phyloP scores from a whole-genome alignment of 371 early-diverging fungal genomes.

The Basidiobolus meristosporus region DNA sequence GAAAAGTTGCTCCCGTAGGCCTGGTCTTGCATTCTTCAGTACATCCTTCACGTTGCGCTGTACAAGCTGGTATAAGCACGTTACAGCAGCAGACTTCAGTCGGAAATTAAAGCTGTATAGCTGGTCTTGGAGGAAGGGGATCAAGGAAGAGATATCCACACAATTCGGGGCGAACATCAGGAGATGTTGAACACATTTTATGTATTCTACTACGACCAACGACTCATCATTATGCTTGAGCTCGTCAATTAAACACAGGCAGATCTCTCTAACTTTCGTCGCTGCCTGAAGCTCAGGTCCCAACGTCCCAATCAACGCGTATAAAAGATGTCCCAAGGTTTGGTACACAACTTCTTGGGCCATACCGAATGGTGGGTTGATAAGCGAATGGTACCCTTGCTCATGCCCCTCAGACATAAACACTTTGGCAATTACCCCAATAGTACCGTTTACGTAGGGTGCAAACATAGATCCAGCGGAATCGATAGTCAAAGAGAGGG shows the following conservation, averaged over 20 bases:
- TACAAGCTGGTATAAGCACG: slow-evolving; percentile 65
- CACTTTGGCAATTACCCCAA: slow-evolving; percentile 66
- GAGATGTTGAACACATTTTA: slow-evolving; percentile 71
- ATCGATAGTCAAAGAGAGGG: slow-evolving; percentile 72
- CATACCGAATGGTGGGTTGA: slow-evolving; percentile 36
- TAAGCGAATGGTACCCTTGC: slow-evolving; percentile 33
- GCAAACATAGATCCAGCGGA: slow-evolving; percentile 85
- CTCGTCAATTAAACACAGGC: slow-evolving; percentile 55
- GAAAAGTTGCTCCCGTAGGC: slow-evolving; percentile 63
- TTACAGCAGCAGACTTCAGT: slow-evolving; percentile 30
- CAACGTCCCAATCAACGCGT: slow-evolving; percentile 71
- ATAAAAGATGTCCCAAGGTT: slow-evolving; percentile 70
- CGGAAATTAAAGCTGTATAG: background rate
- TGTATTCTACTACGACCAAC: slow-evolving; percentile 65
- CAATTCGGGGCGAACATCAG: slow-evolving; percentile 71
- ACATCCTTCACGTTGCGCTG: slow-evolving; percentile 58
- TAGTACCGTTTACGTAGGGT: slow-evolving; percentile 68
- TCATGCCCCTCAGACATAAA: slow-evolving; percentile 78
- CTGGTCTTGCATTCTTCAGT: slow-evolving; percentile 29
- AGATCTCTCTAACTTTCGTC: slow-evolving; percentile 50
- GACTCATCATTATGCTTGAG: slow-evolving; percentile 55
- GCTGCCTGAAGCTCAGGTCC: slow-evolving; percentile 81
- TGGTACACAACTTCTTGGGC: slow-evolving; percentile 26
- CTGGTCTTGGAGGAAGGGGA: slow-evolving; percentile 46
- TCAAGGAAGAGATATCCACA: slow-evolving; percentile 38